These are phyloP conservation scores for Peniophora sp. DNA, from an alignment of 1,284 basidiomycete genomes.

Conservation along the genomic window DNA sequence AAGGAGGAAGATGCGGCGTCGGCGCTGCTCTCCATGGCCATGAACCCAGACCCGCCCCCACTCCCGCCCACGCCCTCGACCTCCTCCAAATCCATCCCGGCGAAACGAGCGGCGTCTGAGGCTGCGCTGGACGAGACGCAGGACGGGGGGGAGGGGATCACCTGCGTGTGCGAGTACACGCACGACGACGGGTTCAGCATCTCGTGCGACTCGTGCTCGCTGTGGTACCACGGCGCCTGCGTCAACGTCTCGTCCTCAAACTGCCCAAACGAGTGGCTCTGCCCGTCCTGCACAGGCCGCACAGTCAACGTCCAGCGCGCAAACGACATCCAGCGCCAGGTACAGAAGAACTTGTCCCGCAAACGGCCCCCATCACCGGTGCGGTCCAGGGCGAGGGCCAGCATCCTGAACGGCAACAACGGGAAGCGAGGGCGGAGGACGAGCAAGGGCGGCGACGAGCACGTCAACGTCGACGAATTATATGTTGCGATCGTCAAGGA, in stretches of 20 bases:
- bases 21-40: no score
- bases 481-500: constrained; percentile 41
- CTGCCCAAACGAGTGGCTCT: constrained; percentile 71
- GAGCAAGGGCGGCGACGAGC: constrained; percentile 21
- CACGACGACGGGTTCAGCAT: constrained; percentile 91
- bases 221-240: constrained; percentile 90
- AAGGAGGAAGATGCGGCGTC: no score
- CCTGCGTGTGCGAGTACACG: constrained; percentile 67
- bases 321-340: constrained; percentile 31
- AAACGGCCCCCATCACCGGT: constrained; percentile 31
- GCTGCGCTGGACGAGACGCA: no score
- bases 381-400: constrained; percentile 35
- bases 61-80: no score
- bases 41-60: no score
- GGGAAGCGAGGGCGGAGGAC: constrained; percentile 34
- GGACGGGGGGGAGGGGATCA: constrained; percentile 32
- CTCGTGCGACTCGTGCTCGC: constrained; percentile 82
- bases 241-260: constrained; percentile 63
- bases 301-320: constrained; percentile 39
- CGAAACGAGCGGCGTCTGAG: no score
- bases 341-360: constrained; percentile 14
- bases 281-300: constrained; percentile 52
- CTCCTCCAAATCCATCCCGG: no score
- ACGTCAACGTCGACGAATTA: constrained; percentile 39
- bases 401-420: constrained; percentile 21